Base-by-base conservation (phyloP, 2,329 filamentous ascomycete species). In the Colletotrichum higginsianum region DNA sequence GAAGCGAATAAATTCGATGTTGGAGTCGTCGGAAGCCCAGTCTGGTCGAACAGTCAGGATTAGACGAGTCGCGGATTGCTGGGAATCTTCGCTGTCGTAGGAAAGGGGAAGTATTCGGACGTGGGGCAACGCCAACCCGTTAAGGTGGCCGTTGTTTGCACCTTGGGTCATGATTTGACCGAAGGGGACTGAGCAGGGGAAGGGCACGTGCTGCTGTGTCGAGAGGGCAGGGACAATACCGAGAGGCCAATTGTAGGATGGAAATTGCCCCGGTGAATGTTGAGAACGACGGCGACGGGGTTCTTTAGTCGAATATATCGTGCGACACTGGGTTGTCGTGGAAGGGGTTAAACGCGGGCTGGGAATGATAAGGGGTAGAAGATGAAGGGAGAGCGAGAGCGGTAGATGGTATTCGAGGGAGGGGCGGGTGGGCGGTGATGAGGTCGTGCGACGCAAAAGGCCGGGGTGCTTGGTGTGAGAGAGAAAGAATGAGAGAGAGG, bases 1-100 rank as follows among this genome's bases (percentile, higher is more conserved):
- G 85, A 98, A 99, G 75, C 93, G 92, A 75, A 94, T 88, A 79
- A 98, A 94, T 78, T 96, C 91, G 77, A 99, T 88, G 53, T 92
- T 89, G 68, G 93, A 93, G 75, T 91, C 90, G 46, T 89, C 85
- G 58, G 88, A 87, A 75, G 91, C 88, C 96, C 96, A 99, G 77
- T 97, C 91, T 13, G 95, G 95, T 71, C 92, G 89, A 73, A 98
- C 86, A 38, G 93, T 89, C 76, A 94, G 86, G 77, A 98, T 91
- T 74, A 99, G 90, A 74, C 89, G 89, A 73, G 93, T 86, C 64
- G 95, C 96, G 23, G 96, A 97, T 69, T 89, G 87, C 75, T 96
- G 89, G 40, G 93, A 92, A 80, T 97, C 91, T 75, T 89, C 85
- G 81, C 90, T 90, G 82, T 94, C 92, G 86, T 97, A 98, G 76